A percentile compares a stretch with the other conserved stretches of the same genome.
Conservation (phyloP, 352 stramenopile species). For the Globisporangium uncinulatum region DNA sequence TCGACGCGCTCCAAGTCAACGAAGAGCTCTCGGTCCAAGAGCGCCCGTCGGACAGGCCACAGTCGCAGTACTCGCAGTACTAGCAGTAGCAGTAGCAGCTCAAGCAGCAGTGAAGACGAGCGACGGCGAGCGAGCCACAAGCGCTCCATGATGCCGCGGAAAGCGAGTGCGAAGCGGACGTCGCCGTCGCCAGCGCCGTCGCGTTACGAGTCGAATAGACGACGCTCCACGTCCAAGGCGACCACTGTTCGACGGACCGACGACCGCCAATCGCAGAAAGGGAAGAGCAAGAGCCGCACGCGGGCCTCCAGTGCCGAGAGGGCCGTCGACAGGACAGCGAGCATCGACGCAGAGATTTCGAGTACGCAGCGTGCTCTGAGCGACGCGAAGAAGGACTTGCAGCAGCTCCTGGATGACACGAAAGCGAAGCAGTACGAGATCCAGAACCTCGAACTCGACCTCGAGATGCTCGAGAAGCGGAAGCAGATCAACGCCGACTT, state of each 20-base stretch:
- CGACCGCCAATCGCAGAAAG: slow-evolving; percentile 12
- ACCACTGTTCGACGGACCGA: slow-evolving; percentile 6
- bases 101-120: neutral
- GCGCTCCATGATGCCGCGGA: slow-evolving; percentile 8
- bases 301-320: neutral
- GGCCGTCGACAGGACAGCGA: slow-evolving; percentile 16
- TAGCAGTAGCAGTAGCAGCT: neutral
- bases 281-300: slow-evolving; percentile 17
- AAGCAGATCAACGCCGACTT: slow-evolving; percentile 32
- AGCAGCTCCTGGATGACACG: slow-evolving; percentile 31
- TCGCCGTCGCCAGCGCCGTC: slow-evolving; percentile 7
- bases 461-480: slow-evolving; percentile 58
- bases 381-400: slow-evolving; percentile 40
- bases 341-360: slow-evolving; percentile 48
- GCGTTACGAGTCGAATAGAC: neutral
- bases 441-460: slow-evolving; percentile 53
- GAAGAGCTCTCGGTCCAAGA: slow-evolving; percentile 9
- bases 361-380: slow-evolving; percentile 33
- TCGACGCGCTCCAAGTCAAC: slow-evolving; percentile 14
- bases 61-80: slow-evolving; percentile 1
- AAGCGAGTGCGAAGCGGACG: slow-evolving; percentile 18
- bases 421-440: slow-evolving; percentile 59
- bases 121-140: neutral
- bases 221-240: slow-evolving; percentile 9
- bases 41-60: neutral